Conservation (phyloP, 805 yeast species). For the Yamadazyma akitaensis region DNA sequence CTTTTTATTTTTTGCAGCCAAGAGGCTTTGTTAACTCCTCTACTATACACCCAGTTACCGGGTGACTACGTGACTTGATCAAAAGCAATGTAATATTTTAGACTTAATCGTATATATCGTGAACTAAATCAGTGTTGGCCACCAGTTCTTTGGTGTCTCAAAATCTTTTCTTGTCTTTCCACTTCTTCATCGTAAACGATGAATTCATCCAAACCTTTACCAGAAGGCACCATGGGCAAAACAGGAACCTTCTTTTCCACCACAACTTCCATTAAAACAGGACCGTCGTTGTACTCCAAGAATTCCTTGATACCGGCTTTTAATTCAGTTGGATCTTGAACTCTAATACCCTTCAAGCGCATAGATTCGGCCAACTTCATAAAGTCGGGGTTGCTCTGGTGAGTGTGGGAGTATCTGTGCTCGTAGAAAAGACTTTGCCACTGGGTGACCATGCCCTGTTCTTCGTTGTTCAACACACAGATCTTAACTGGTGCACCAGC, state of each 20-base stretch:
- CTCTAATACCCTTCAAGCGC: slow-evolving; percentile 83
- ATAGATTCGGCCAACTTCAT: slow-evolving; percentile 90
- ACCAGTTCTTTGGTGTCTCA: slow-evolving; percentile 69
- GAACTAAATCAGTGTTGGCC: slow-evolving; percentile 52
- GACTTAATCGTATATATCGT: not conserved
- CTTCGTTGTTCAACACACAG: slow-evolving; percentile 90
- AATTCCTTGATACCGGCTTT: slow-evolving; percentile 52
- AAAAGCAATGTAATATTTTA: too few relatives aligned
- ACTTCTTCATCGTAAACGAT: slow-evolving; percentile 80
- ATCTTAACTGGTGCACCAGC: slow-evolving; percentile 88
- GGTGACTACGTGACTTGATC: too few relatives aligned
- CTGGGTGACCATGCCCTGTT: slow-evolving; percentile 99
- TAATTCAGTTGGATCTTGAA: slow-evolving; percentile 63
- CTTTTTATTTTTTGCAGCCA: slow-evolving; percentile 5
- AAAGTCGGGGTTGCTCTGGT: slow-evolving; percentile 92
- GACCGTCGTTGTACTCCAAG: slow-evolving; percentile 70
- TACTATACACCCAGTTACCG: too few relatives aligned
- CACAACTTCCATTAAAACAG: slow-evolving; percentile 84
- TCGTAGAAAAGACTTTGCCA: slow-evolving; percentile 98
- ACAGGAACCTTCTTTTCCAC: slow-evolving; percentile 95
- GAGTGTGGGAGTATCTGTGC: slow-evolving; percentile 97
- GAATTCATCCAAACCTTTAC: slow-evolving; percentile 91
- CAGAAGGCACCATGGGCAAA: slow-evolving; percentile 97
- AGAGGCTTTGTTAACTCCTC: not conserved
- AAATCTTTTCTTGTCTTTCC: slow-evolving; percentile 64